A percentile compares a stretch with the other conserved stretches of the same genome.
phyloP scores from a whole-genome alignment of 2,329 filamentous ascomycete species.

The Geosmithia flava region DNA sequence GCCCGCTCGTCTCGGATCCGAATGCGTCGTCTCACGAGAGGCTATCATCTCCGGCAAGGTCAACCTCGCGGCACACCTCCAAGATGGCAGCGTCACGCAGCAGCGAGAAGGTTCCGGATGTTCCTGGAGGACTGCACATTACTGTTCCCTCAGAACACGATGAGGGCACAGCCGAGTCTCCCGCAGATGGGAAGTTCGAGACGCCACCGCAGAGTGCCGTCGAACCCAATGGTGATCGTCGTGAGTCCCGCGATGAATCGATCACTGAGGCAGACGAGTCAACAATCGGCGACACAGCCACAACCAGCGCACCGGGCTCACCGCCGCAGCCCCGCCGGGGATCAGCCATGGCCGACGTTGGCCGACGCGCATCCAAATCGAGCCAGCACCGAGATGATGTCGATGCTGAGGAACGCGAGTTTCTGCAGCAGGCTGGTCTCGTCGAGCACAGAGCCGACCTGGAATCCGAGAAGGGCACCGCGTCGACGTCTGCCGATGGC shows the following conservation, averaged over 20 bases:
- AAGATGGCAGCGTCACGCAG: background rate
- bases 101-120: background rate
- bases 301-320: slow-evolving; percentile 13
- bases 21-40: slow-evolving; percentile 10
- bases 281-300: background rate
- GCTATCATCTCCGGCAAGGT: slow-evolving; percentile 12
- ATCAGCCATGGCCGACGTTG: background rate
- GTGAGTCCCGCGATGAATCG: background rate
- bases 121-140: background rate
- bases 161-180: slow-evolving; percentile 6
- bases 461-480: slow-evolving; percentile 20
- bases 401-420: slow-evolving; percentile 55
- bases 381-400: slow-evolving; percentile 27
- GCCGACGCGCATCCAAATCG: background rate
- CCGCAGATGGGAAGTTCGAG: slow-evolving; percentile 14
- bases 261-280: background rate
- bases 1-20: slow-evolving; percentile 13
- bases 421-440: slow-evolving; percentile 56
- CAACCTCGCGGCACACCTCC: background rate
- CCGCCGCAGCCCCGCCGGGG: slow-evolving; percentile 2
- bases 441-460: slow-evolving; percentile 28
- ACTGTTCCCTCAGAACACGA: background rate
- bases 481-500: slow-evolving; percentile 17
- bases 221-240: background rate
- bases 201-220: slow-evolving; percentile 17